These are phyloP conservation scores for Casuarina cunninghamiana DNA, from an alignment of 306 rosid genomes.

Conservation along the genomic window DNA sequence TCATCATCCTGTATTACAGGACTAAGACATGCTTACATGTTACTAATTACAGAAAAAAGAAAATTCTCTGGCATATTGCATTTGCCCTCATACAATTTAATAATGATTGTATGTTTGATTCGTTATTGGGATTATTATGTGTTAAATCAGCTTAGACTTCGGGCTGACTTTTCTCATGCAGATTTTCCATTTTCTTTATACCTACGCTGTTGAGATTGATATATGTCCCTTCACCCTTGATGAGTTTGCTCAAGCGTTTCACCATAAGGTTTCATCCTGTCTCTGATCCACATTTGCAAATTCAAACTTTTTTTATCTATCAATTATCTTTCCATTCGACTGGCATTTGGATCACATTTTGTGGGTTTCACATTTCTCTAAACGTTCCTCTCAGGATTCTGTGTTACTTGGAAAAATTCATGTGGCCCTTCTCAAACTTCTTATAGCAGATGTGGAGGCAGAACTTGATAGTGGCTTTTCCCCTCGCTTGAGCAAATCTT, in stretches of 20 bases:
- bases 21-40: neutral
- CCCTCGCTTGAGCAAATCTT: slow-evolving; percentile 67
- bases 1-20: neutral
- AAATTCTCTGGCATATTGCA: slow-evolving; percentile 12
- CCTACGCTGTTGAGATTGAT: slow-evolving; percentile 60
- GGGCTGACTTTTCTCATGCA: slow-evolving; percentile 38
- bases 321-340: slow-evolving; percentile 9
- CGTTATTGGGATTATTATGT: slow-evolving; percentile 3
- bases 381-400: slow-evolving; percentile 64
- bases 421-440: slow-evolving; percentile 74
- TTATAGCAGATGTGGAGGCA: slow-evolving; percentile 68
- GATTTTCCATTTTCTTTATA: slow-evolving; percentile 92
- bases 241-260: slow-evolving; percentile 90
- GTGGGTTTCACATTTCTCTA: slow-evolving; percentile 19
- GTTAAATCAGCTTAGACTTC: slow-evolving; percentile 4
- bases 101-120: neutral
- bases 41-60: neutral
- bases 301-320: slow-evolving; percentile 2
- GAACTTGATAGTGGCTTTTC: slow-evolving; percentile 58
- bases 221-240: slow-evolving; percentile 87
- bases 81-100: slow-evolving; percentile 18
- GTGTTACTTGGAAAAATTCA: slow-evolving; percentile 85
- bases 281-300: slow-evolving; percentile 27
- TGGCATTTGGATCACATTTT: neutral
- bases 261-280: slow-evolving; percentile 72